Percentiles rank a stretch among this genome's conserved stretches.
These are phyloP conservation scores for Peterozyma toletana DNA, from an alignment of 805 yeast species.

Conservation along the genomic window DNA sequence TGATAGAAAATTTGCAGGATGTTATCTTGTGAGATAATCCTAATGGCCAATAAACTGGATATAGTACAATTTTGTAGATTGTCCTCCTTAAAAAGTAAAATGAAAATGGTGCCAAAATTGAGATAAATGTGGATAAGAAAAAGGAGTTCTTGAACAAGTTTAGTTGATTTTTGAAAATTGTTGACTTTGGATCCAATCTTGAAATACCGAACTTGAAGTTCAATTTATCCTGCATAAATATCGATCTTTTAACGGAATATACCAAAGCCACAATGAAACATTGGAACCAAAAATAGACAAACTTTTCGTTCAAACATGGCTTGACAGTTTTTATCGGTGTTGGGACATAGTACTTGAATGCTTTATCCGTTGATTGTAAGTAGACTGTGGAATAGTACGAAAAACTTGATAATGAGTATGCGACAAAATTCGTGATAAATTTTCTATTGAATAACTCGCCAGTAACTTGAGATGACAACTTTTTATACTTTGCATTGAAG, in stretches of 20 bases:
- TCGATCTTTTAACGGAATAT: constrained; percentile 44
- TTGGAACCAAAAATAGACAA: constrained; percentile 43
- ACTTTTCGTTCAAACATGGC: constrained; percentile 33
- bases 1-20: constrained; percentile 23
- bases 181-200: constrained; percentile 30
- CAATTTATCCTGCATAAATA: constrained; percentile 50
- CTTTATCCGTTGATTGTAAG: constrained; percentile 12
- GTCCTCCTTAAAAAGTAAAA: constrained; percentile 32
- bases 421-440: constrained; percentile 13
- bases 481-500: constrained; percentile 13
- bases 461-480: constrained; percentile 16
- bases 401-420: constrained; percentile 15
- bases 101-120: constrained; percentile 28
- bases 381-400: constrained; percentile 13
- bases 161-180: constrained; percentile 13
- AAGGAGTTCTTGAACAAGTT: constrained; percentile 30
- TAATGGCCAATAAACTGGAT: constrained; percentile 21
- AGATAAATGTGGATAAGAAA: constrained; percentile 21
- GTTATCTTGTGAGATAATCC: constrained; percentile 36
- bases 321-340: constrained; percentile 30
- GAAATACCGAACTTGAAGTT: constrained; percentile 35
- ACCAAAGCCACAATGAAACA: constrained; percentile 30
- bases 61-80: constrained; percentile 31
- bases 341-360: constrained; percentile 19
- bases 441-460: constrained; percentile 17